Conservation (phyloP, 345 rosid genomes). For the Cardamine resedifolia region DNA sequence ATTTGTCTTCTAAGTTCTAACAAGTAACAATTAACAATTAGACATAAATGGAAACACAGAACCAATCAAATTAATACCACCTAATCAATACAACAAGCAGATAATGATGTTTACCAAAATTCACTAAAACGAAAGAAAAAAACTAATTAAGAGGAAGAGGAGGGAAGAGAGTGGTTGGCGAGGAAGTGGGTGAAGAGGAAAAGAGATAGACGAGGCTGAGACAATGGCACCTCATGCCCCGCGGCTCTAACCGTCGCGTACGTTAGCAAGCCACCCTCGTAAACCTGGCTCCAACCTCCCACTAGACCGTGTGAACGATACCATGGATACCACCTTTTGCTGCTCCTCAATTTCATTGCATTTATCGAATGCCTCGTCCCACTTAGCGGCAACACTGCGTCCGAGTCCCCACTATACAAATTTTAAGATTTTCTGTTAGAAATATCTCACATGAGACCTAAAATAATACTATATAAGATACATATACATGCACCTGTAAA, state of each 20-base stretch:
- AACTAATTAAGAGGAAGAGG: slow-evolving; percentile 24
- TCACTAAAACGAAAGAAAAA: background rate
- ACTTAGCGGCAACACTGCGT: slow-evolving; percentile 79
- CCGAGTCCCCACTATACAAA: slow-evolving; percentile 85
- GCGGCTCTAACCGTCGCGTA: slow-evolving; percentile 69
- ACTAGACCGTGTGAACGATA: slow-evolving; percentile 58
- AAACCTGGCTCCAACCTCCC: slow-evolving; percentile 91
- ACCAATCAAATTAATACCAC: background rate
- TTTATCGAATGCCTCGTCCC: slow-evolving; percentile 88
- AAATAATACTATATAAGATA: background rate
- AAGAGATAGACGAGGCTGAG: slow-evolving; percentile 53
- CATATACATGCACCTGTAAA: background rate
- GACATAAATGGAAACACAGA: background rate
- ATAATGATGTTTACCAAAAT: slow-evolving; percentile 16
- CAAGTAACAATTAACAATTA: background rate
- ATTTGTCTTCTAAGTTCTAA: background rate
- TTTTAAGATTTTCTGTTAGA: background rate
- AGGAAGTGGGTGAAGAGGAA: slow-evolving; percentile 47
- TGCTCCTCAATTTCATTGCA: slow-evolving; percentile 66
- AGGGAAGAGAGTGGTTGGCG: slow-evolving; percentile 37
- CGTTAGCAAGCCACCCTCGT: slow-evolving; percentile 47
- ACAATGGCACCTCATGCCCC: slow-evolving; percentile 68
- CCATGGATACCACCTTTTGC: slow-evolving; percentile 88
- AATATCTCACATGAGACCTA: background rate
- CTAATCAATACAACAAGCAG: background rate